Evolutionary conservation across 768 basidiomycete genomes (phyloP), one percentile per base, ranked within the genome.

Genomic region (Rossbeevera mucosa): DNA sequence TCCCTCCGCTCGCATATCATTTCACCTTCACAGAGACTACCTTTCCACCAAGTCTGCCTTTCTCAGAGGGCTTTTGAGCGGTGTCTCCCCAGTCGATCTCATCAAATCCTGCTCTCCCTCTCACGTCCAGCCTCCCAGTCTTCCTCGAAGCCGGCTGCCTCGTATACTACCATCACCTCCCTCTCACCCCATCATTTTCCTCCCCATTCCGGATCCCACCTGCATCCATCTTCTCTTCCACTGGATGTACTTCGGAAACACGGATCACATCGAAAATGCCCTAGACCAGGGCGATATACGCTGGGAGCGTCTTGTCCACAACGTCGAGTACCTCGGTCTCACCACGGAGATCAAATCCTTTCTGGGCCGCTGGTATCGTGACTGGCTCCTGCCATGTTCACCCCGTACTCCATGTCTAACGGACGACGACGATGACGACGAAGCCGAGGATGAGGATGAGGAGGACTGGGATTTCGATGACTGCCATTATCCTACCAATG

Each of bases 291-390:
- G 85, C 18, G 67, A 75, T 47, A 76, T 91, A 42, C 80, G 81
- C 44, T 94, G 91, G 92, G 88, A 93, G 60, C 90, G 89, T 25
- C 74, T 94, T 54, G 89, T 89, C 18, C 82, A 86, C 54, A 95
- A 94, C 66, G 91, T 87, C 64, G 91, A 94, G 64, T 94, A 91
- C 63, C 83, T 95, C 45, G 86, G 83, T 18, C 77, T 94, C 55
- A 76, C 81, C 48, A 72, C 81, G 16, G 84, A 88, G 41, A 82
- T 94, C 68, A 92, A 90, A 65, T 69, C 83, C 14, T 88, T 88
- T 63, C 74, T 93, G 44, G 82, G 85, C 0, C 76, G 74, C 51
- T 94, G 88, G 86, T 91, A 87, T 68, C 73, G 78, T 48, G 73
- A 75, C 24, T 86, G 86, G 85, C 63, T 81, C 41, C 72, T 79